Conservation (phyloP, 257 asterid genomes). For the Solanum etuberosum region DNA sequence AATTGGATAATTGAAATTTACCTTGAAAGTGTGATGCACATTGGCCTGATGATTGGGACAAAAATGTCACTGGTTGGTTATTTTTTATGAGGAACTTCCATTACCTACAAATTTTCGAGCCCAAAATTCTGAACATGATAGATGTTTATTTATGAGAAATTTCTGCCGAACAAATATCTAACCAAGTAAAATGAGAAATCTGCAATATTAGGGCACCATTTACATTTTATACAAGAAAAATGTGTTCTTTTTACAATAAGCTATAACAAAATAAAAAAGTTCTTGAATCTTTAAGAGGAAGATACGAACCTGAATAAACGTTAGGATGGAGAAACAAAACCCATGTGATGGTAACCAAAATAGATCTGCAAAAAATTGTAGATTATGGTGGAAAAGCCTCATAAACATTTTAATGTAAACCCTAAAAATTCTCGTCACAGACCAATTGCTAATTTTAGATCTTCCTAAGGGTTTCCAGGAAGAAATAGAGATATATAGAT, state of each 20-base stretch:
- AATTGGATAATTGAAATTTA: too few relatives aligned
- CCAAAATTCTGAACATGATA: too few relatives aligned
- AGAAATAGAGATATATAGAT: too few relatives aligned
- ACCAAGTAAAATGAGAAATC: neutral
- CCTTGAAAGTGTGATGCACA: too few relatives aligned
- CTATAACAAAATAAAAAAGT: neutral
- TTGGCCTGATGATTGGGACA: too few relatives aligned
- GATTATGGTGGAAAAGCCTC: neutral
- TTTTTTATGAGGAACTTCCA: neutral
- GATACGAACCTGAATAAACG: neutral
- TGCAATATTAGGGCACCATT: neutral
- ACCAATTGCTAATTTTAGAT: too few relatives aligned
- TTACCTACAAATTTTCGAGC: neutral
- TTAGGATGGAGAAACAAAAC: neutral
- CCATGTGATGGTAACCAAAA: neutral
- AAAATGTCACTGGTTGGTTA: too few relatives aligned
- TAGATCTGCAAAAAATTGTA: neutral
- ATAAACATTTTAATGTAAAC: too few relatives aligned
- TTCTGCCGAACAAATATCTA: too few relatives aligned
- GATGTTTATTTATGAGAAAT: too few relatives aligned
- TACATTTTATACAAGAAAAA: too few relatives aligned
- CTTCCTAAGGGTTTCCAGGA: neutral
- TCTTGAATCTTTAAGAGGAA: neutral
- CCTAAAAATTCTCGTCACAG: neutral
- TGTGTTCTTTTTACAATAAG: neutral